A percentile compares a stretch with the other conserved stretches of the same genome.
phyloP scores from a whole-genome alignment of 495 filamentous ascomycete species.

The Geoglossum glabrum region DNA sequence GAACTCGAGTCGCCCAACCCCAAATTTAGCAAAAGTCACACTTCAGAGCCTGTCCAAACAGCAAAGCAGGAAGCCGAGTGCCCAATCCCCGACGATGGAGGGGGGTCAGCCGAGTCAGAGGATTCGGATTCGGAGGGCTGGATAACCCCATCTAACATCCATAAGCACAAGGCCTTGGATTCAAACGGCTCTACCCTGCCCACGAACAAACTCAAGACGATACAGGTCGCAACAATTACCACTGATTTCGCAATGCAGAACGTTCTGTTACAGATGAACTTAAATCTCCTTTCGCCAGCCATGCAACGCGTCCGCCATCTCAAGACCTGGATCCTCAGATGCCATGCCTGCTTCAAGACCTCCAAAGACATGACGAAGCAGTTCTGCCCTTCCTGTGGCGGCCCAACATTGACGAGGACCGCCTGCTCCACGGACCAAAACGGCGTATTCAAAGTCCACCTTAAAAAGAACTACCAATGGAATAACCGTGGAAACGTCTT shows the following conservation, averaged over 20 bases:
- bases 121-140: constrained; percentile 57
- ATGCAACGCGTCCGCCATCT: constrained; percentile 59
- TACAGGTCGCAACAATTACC: constrained; percentile 73
- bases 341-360: constrained; percentile 81
- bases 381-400: constrained; percentile 84
- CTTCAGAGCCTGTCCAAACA: neutral
- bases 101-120: constrained; percentile 13
- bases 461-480: constrained; percentile 93
- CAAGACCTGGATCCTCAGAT: constrained; percentile 73
- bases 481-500: constrained; percentile 80
- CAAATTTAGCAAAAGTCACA: neutral
- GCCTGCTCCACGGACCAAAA: constrained; percentile 58
- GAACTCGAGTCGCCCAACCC: neutral
- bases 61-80: neutral
- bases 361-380: constrained; percentile 74
- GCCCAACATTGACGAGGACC: constrained; percentile 67
- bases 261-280: constrained; percentile 78
- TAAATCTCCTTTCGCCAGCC: constrained; percentile 67
- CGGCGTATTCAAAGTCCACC: constrained; percentile 67
- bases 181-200: constrained; percentile 25
- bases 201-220: constrained; percentile 34
- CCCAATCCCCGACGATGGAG: neutral
- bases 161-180: constrained; percentile 56
- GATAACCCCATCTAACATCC: constrained; percentile 89
- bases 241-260: constrained; percentile 97